Evolutionary conservation across 495 filamentous ascomycete genomes (phyloP).

Genomic region (Choiromyces venosus): DNA sequence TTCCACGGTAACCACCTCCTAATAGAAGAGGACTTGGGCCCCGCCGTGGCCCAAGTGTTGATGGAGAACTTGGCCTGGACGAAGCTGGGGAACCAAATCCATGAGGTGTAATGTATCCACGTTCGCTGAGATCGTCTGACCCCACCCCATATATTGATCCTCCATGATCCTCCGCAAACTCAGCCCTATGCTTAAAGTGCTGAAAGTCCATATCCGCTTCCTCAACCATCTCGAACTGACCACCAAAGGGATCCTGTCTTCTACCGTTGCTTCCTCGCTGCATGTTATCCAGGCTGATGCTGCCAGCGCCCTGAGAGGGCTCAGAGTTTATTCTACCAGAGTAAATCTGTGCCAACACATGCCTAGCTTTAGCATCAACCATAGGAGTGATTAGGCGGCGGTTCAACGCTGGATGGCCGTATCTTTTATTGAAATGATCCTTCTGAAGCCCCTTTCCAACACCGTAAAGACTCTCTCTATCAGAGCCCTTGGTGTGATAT

Average conservation of each 20-base stretch:
- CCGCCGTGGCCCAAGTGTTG: conserved; percentile 7
- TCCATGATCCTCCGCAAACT: conserved; percentile 82
- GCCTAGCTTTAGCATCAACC: conserved; percentile 85
- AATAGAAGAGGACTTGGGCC: conserved; percentile 26
- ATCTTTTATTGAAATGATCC: conserved; percentile 72
- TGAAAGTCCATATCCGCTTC: conserved; percentile 89
- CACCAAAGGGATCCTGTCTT: conserved; percentile 45
- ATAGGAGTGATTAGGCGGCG: conserved; percentile 87
- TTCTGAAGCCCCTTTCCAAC: conserved; percentile 46
- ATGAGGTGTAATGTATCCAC: conserved; percentile 35
- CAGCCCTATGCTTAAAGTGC: conserved; percentile 79
- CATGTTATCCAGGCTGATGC: conserved; percentile 73
- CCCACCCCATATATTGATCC: conserved; percentile 49
- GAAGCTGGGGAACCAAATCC: conserved; percentile 34
- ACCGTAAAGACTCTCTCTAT: conserved; percentile 30
- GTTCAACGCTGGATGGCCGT: conserved; percentile 87
- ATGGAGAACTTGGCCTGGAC: conserved; percentile 35
- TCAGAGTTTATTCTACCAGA: conserved; percentile 61
- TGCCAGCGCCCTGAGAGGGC: conserved; percentile 51
- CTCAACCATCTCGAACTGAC: conserved; percentile 79
- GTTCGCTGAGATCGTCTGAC: conserved; percentile 37
- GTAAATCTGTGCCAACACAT: conserved; percentile 73
- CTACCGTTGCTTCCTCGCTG: conserved; percentile 68
- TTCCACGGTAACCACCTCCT: conserved; percentile 11
- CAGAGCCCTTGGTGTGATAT: conserved; percentile 57